Conservation (phyloP, 2,329 filamentous ascomycete species). For the Cladosporium austrohemisphaericum region DNA sequence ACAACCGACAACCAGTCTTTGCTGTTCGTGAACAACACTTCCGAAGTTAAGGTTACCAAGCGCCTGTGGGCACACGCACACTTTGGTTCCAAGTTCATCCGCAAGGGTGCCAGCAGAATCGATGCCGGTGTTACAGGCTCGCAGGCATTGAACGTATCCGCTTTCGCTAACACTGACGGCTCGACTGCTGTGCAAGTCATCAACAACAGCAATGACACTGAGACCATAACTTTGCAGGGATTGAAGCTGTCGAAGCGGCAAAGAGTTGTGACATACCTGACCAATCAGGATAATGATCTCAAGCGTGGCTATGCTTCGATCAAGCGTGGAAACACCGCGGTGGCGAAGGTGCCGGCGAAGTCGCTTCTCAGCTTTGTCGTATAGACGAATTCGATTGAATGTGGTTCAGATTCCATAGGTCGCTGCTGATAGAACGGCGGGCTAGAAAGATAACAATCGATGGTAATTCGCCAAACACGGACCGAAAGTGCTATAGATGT, state of each 20-base stretch:
- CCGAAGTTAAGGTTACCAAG: conserved; percentile 32
- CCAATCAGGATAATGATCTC: conserved; percentile 20
- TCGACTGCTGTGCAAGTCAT: conserved; percentile 36
- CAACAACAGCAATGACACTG: conserved; percentile 27
- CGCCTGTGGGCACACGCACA: conserved; percentile 43
- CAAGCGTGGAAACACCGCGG: conserved; percentile 7
- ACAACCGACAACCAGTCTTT: conserved; percentile 36
- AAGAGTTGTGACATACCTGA: conserved; percentile 17
- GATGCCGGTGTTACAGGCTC: conserved; percentile 30
- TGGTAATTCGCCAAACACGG: too few species aligned
- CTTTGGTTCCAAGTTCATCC: conserved; percentile 35
- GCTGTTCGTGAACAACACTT: conserved; percentile 32
- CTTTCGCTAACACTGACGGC: conserved; percentile 35
- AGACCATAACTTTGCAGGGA: conserved; percentile 20
- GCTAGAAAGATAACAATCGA: too few species aligned
- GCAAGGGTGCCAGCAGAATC: conserved; percentile 39
- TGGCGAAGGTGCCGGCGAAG: conserved; percentile 12
- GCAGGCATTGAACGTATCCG: conserved; percentile 29
- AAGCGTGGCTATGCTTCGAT: conserved; percentile 14
- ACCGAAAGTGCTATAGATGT: too few species aligned
- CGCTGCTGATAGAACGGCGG: too few species aligned
- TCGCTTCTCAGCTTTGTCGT: conserved; percentile 8
- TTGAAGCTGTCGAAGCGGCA: conserved; percentile 3
- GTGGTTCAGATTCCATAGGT: too few species aligned
- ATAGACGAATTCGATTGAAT: too few species aligned